Evolutionary conservation across 176 grass and related monocot species (phyloP), one percentile per base, ranked within the genome.

Genomic region (Tillandsia fasciculata): DNA sequence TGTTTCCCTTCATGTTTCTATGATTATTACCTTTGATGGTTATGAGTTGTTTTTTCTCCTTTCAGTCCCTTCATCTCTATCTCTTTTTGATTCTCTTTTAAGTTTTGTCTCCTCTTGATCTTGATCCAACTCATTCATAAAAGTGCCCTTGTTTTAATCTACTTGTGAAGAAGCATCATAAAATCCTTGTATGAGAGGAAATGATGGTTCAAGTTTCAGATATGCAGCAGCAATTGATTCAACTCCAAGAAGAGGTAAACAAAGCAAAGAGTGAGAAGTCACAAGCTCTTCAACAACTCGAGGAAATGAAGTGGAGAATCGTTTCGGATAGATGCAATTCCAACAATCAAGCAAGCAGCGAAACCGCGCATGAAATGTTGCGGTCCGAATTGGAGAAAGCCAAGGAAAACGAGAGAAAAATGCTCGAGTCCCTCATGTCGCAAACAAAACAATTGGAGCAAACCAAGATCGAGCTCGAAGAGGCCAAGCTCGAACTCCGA

Each of bases 381-480:
- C 83, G 87, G 73, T 74, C 72, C 11, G 89, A 90, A 64, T 72
- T 87, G 1, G 53, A 47, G 12, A 82, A 67, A 72, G 69, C 83
- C 11, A 82, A 80, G 67, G 93, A 97, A 23, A 90, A 86, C 0
- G 86, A 92, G 77, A 76, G 66, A 68, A 83, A 80, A 73, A 89
- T 96, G 93, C 83, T 96, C 0, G 93, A 89, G 26, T 90, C 89
- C 53, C 77, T 97, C 1, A 75, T 76, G 2, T 28, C 59, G 68
- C 89, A 97, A 81, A 97, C 89, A 14, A 92, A 90, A 80, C 88
- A 97, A 78, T 77, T 97, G 3, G 93, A 97, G 75, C 75, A 87
- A 63, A 97, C 93, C 64, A 92, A 92, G 83, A 97, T 97, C 2
- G 71, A 66, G 9, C 84, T 90, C 0, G 89, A 97, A 71, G 93